A percentile compares a stretch with the other conserved stretches of the same genome.
These are phyloP conservation scores for Colletotrichum sp. DNA, from an alignment of 2,329 filamentous ascomycete genomes.

Conservation along the genomic window DNA sequence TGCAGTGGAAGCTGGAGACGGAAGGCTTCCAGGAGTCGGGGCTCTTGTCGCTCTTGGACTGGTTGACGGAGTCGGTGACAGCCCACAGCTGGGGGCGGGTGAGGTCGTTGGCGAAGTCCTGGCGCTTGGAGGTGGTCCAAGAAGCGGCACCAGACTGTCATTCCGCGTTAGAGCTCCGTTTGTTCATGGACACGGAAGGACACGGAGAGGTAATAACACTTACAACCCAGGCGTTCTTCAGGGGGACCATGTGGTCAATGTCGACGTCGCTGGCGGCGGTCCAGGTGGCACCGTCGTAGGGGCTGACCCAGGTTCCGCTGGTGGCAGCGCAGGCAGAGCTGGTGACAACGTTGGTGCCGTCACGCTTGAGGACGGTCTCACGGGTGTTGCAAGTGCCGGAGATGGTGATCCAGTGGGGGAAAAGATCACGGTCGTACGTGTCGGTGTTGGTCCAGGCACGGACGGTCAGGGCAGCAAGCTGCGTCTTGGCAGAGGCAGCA, in stretches of 20 bases:
- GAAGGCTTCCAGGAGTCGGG: slow-evolving; percentile 81
- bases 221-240: slow-evolving; percentile 81
- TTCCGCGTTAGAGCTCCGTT: background rate
- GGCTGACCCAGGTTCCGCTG: slow-evolving; percentile 72
- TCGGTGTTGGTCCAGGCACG: slow-evolving; percentile 56
- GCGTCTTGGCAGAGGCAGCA: slow-evolving; percentile 57
- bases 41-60: slow-evolving; percentile 73
- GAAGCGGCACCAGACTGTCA: slow-evolving; percentile 69
- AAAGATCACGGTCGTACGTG: slow-evolving; percentile 69
- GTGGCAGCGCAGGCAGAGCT: slow-evolving; percentile 66
- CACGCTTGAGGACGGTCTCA: slow-evolving; percentile 75
- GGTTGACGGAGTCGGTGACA: slow-evolving; percentile 80
- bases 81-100: slow-evolving; percentile 78
- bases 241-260: slow-evolving; percentile 83
- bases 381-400: slow-evolving; percentile 72
- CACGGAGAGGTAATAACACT: slow-evolving; percentile 25
- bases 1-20: slow-evolving; percentile 74
- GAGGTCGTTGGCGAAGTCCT: slow-evolving; percentile 79
- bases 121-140: slow-evolving; percentile 73
- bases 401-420: slow-evolving; percentile 75
- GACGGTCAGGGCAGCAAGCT: slow-evolving; percentile 65
- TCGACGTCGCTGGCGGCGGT: slow-evolving; percentile 73
- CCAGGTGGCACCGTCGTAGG: slow-evolving; percentile 78
- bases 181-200: background rate
- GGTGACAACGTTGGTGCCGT: slow-evolving; percentile 68